phyloP scores from a whole-genome alignment of 768 basidiomycete genomes.

The Auricularia sp. region DNA sequence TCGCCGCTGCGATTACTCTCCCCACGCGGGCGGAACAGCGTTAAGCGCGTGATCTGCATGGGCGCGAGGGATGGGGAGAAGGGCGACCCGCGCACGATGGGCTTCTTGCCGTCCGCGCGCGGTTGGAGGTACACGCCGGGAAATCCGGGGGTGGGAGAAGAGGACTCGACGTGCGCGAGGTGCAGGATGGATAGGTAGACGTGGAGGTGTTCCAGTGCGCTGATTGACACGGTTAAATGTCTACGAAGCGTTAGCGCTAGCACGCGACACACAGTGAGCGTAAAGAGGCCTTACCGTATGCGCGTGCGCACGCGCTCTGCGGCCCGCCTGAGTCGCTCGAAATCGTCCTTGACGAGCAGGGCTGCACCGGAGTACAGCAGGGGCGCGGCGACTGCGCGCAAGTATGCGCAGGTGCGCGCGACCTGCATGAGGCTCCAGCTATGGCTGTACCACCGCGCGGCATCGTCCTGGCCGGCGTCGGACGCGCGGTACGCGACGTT shows the following conservation, averaged over 20 bases:
- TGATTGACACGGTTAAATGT: background rate
- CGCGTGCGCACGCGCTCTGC: background rate
- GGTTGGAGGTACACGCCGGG: background rate
- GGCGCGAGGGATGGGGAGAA: background rate
- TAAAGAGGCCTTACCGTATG: background rate
- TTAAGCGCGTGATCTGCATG: background rate
- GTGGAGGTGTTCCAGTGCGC: background rate
- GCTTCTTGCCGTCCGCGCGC: background rate
- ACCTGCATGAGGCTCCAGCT: background rate
- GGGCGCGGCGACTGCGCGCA: no score
- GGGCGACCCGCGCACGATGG: background rate
- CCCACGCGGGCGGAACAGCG: background rate
- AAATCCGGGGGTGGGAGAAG: background rate
- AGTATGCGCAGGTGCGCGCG: no score
- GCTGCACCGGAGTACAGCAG: background rate
- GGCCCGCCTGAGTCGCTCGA: no score
- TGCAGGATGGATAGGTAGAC: background rate
- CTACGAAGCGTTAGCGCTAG: background rate
- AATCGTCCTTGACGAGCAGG: background rate
- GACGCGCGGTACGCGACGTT: background rate
- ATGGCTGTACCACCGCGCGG: background rate
- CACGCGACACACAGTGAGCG: background rate
- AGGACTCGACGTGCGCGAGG: background rate
- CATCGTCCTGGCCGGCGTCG: background rate
- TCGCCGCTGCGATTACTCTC: background rate